These are phyloP conservation scores for Linum lewisii DNA, from an alignment of 345 rosid genomes.

Conservation along the genomic window DNA sequence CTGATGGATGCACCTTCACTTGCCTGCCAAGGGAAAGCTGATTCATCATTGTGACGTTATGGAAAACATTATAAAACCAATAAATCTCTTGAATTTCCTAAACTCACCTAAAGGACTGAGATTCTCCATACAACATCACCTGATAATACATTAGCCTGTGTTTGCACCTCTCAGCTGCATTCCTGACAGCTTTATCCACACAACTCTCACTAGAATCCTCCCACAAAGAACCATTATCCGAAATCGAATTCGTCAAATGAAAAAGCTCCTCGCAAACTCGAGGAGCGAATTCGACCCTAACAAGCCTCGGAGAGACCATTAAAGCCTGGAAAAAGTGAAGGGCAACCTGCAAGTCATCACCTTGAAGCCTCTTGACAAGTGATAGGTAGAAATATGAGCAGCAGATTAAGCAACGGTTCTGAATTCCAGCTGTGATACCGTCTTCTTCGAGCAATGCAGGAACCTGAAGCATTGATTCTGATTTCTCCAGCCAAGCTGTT, in stretches of 20 bases:
- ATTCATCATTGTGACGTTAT: too few relatives aligned
- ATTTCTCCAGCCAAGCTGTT: slow-evolving; percentile 24
- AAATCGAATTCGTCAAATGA: too few relatives aligned
- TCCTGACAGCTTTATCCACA: slow-evolving; percentile 29
- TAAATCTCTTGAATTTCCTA: too few relatives aligned
- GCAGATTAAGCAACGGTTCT: slow-evolving; percentile 31
- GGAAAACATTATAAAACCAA: too few relatives aligned
- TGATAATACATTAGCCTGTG: slow-evolving; percentile 66
- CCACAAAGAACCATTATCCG: too few relatives aligned
- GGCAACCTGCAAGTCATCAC: slow-evolving; percentile 60
- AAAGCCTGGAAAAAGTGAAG: slow-evolving; percentile 62
- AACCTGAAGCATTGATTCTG: too few relatives aligned
- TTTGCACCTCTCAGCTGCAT: slow-evolving; percentile 45
- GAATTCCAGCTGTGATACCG: slow-evolving; percentile 54
- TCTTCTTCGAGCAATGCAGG: slow-evolving; percentile 81
- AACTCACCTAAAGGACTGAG: slow-evolving; percentile 22
- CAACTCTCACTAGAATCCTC: too few relatives aligned
- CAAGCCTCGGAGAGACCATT: slow-evolving; percentile 42
- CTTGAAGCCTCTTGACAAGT: slow-evolving; percentile 42
- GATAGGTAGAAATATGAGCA: slow-evolving; percentile 20
- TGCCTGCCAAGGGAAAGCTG: slow-evolving; percentile 24
- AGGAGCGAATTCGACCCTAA: slow-evolving; percentile 36
- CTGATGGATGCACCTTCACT: slow-evolving; percentile 34
- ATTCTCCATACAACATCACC: slow-evolving; percentile 45
- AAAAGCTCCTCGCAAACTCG: slow-evolving; percentile 33